phyloP scores from a whole-genome alignment of 2,329 filamentous ascomycete genomes.

The Clarireedia paspali region DNA sequence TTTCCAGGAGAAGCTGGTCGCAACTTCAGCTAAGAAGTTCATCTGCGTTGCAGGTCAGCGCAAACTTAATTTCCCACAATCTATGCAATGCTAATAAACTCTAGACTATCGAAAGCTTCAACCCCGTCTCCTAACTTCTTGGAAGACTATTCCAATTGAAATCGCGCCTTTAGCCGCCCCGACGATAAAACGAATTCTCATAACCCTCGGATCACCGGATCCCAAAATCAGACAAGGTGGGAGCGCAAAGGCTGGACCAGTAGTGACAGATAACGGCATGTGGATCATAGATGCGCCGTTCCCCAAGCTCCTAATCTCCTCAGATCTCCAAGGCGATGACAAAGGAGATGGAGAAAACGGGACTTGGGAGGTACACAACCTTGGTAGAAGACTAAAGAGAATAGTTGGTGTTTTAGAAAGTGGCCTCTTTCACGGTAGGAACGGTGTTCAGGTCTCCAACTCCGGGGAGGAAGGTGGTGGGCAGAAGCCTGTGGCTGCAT shows the following conservation, averaged over 20 bases:
- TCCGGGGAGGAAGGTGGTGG: slow-evolving; percentile 57
- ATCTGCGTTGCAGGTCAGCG: slow-evolving; percentile 71
- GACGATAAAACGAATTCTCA: slow-evolving; percentile 66
- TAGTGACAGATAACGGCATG: slow-evolving; percentile 80
- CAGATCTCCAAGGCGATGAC: slow-evolving; percentile 38
- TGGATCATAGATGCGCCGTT: slow-evolving; percentile 93
- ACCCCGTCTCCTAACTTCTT: slow-evolving; percentile 62
- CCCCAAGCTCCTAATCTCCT: slow-evolving; percentile 56
- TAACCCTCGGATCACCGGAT: slow-evolving; percentile 61
- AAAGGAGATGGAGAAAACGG: slow-evolving; percentile 52
- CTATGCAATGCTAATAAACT: slow-evolving; percentile 4
- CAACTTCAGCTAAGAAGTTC: slow-evolving; percentile 75
- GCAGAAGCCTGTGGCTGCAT: slow-evolving; percentile 87
- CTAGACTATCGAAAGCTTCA: slow-evolving; percentile 87
- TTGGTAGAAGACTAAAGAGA: slow-evolving; percentile 68
- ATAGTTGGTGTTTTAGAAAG: slow-evolving; percentile 88
- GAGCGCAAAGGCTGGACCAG: slow-evolving; percentile 71
- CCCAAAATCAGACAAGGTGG: slow-evolving; percentile 66
- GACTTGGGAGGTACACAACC: slow-evolving; percentile 69
- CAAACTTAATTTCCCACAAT: neutral
- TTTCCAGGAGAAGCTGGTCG: slow-evolving; percentile 96
- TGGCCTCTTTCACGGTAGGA: slow-evolving; percentile 78
- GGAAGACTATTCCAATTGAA: slow-evolving; percentile 87
- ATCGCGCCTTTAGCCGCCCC: slow-evolving; percentile 79
- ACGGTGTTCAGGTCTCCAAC: slow-evolving; percentile 61